phyloP scores from a whole-genome alignment of 495 filamentous ascomycete species.

The Penicillium pulvis region DNA sequence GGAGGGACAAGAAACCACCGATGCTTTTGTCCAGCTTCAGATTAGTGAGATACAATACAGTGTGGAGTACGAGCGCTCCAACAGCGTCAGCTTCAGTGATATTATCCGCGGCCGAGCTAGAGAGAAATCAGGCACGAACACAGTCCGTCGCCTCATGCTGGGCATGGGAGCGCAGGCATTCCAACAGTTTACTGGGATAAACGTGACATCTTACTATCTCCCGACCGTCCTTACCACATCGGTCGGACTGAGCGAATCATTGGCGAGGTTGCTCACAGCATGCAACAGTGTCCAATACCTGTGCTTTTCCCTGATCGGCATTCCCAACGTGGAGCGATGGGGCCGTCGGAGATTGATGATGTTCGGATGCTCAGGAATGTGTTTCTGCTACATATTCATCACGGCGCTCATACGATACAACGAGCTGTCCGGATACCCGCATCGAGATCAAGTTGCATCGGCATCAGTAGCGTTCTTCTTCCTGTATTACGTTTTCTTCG shows the following conservation, averaged over 20 bases:
- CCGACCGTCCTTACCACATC: constrained; percentile 26
- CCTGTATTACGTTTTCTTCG: constrained; percentile 52
- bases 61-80: constrained; percentile 1
- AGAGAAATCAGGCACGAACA: constrained; percentile 27
- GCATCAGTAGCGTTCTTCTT: constrained; percentile 51
- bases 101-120: constrained; percentile 29
- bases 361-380: constrained; percentile 43
- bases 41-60: constrained; percentile 13
- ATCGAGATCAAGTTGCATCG: constrained; percentile 30
- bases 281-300: constrained; percentile 38
- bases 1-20: constrained; percentile 32
- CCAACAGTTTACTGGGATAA: constrained; percentile 45
- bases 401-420: constrained; percentile 45
- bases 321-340: constrained; percentile 46
- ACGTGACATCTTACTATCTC: constrained; percentile 29
- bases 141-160: constrained; percentile 45
- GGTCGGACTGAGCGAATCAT: constrained; percentile 9
- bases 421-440: constrained; percentile 30
- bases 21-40: constrained; percentile 15
- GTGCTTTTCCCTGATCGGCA: constrained; percentile 40
- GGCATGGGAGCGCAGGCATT: constrained; percentile 48
- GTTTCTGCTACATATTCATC: constrained; percentile 52
- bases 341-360: constrained; percentile 41
- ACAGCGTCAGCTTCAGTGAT: constrained; percentile 14
- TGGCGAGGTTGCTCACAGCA: constrained; percentile 40